phyloP scores from a whole-genome alignment of 2,329 filamentous ascomycete species.

The Lecanicillium sp. region DNA sequence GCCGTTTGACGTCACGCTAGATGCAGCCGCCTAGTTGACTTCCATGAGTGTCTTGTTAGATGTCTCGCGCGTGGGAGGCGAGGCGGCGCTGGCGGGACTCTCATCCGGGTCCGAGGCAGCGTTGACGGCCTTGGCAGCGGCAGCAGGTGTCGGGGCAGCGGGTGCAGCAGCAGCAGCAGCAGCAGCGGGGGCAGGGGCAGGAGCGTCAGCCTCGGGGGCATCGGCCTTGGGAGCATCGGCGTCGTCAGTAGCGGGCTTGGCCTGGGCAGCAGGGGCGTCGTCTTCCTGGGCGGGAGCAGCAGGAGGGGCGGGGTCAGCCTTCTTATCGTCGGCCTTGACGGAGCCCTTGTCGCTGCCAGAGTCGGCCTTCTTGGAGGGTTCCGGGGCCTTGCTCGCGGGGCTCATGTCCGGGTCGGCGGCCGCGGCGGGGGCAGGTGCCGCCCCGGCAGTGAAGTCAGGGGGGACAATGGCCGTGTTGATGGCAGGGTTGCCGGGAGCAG shows the following conservation, averaged over 20 bases:
- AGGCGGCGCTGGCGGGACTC: conserved; percentile 16
- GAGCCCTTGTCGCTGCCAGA: conserved; percentile 2
- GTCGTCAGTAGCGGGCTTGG: neutral
- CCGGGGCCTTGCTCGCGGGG: conserved; percentile 15
- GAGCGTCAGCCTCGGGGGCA: neutral
- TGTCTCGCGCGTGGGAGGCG: conserved; percentile 13
- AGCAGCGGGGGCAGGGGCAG: neutral
- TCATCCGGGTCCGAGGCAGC: conserved; percentile 15
- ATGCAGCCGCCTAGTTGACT: too few relatives aligned
- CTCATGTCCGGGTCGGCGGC: conserved; percentile 11
- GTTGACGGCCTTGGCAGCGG: neutral
- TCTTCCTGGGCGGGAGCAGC: neutral
- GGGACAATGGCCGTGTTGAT: conserved; percentile 3
- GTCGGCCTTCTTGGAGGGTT: conserved; percentile 9
- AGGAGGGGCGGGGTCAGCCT: conserved; percentile 1
- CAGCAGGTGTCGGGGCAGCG: neutral
- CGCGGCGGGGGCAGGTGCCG: neutral
- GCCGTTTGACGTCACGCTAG: too few relatives aligned
- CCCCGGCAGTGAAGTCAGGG: neutral
- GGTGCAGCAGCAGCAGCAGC: neutral
- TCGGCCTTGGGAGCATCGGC: neutral
- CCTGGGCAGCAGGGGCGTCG: neutral
- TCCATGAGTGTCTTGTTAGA: conserved; percentile 9
- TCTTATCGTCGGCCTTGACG: neutral
- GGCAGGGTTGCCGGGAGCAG: neutral